Percentiles rank a stretch among this genome's conserved stretches.
phyloP scores from a whole-genome alignment of 805 yeast genomes.

The Saccharomycopsis javanensis region DNA sequence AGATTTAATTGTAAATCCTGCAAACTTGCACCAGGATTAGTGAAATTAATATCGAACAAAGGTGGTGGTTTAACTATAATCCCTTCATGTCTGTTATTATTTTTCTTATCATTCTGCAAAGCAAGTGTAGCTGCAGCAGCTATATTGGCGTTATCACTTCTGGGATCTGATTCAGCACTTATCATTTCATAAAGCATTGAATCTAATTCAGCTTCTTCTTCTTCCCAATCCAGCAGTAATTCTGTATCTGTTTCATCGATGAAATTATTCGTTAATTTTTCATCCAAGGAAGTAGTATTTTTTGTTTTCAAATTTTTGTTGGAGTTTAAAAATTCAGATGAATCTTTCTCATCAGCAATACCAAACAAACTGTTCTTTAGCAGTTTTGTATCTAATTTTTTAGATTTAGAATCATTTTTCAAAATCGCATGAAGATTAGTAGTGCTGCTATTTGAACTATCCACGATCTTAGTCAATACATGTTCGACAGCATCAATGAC shows the following conservation, averaged over 20 bases:
- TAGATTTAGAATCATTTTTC: background rate
- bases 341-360: background rate
- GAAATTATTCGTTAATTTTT: background rate
- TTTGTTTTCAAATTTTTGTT: background rate
- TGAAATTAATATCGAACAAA: background rate
- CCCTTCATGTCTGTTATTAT: background rate
- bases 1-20: slow-evolving; percentile 32
- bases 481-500: slow-evolving; percentile 56
- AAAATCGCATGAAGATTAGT: background rate
- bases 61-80: background rate
- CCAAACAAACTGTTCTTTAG: background rate
- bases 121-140: slow-evolving; percentile 62
- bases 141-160: slow-evolving; percentile 29
- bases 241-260: background rate
- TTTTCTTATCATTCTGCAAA: slow-evolving; percentile 9
- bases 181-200: slow-evolving; percentile 17
- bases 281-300: background rate
- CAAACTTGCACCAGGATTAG: background rate
- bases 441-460: background rate
- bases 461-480: slow-evolving; percentile 51
- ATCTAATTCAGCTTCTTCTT: slow-evolving; percentile 18
- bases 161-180: slow-evolving; percentile 20
- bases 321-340: background rate
- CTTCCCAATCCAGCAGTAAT: slow-evolving; percentile 5
- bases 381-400: background rate